Percentiles rank a stretch among this genome's conserved stretches.
These are phyloP conservation scores for Microbotryum lychnidis-dioicae DNA, from an alignment of 1,284 basidiomycete genomes.

Conservation along the genomic window DNA sequence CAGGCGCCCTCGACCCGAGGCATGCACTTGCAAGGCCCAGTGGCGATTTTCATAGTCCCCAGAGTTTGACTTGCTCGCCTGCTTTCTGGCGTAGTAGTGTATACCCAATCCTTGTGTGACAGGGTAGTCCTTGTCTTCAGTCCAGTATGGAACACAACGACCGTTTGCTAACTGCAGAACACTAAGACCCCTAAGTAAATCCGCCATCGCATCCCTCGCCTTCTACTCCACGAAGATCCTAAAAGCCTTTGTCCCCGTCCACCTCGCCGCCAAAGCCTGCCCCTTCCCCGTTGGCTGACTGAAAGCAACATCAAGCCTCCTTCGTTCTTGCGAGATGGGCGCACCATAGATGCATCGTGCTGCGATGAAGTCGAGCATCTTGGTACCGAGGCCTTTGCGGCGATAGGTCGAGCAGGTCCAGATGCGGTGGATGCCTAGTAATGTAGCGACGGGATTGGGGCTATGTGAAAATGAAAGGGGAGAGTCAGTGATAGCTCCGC, in stretches of 20 bases:
- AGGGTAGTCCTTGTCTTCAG: too few species aligned
- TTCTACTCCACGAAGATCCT: slow-evolving; percentile 29
- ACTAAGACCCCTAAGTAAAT: neutral
- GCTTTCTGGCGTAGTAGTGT: too few species aligned
- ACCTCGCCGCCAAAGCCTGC: slow-evolving; percentile 40
- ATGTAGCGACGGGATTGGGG: slow-evolving; percentile 38
- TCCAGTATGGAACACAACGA: too few species aligned
- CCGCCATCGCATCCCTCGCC: neutral
- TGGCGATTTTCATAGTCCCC: too few species aligned
- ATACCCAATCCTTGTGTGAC: too few species aligned
- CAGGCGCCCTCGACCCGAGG: too few species aligned
- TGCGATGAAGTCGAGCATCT: slow-evolving; percentile 40
- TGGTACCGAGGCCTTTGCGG: slow-evolving; percentile 36
- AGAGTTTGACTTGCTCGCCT: too few species aligned
- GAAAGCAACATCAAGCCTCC: slow-evolving; percentile 41
- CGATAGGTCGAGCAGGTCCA: slow-evolving; percentile 43
- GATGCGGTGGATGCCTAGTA: slow-evolving; percentile 45
- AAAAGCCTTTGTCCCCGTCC: slow-evolving; percentile 34
- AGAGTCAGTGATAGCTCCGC: neutral
- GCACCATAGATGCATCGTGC: slow-evolving; percentile 42
- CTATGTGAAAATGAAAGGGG: slow-evolving; percentile 27
- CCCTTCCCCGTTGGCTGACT: slow-evolving; percentile 45
- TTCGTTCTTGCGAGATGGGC: slow-evolving; percentile 33
- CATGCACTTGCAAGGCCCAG: too few species aligned
- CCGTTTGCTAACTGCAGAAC: neutral